Base-by-base conservation (phyloP, 1,284 basidiomycete species). In the Pseudozyma sp. region DNA sequence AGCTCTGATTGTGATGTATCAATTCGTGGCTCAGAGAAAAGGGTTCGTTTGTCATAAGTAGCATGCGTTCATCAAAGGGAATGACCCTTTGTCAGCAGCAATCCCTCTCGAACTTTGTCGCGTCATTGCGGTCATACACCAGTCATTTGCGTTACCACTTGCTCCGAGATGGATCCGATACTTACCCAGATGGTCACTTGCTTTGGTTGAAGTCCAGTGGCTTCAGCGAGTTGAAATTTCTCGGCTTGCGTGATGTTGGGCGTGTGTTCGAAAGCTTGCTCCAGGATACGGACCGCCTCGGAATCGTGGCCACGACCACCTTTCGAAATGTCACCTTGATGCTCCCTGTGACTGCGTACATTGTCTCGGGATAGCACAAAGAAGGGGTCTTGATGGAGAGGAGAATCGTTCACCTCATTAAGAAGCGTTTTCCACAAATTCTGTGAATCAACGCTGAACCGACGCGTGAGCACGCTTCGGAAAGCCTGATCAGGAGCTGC, bases 121-220 rank as follows among this genome's bases (percentile, higher is more conserved):
- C n/a, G n/a, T n/a, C n/a, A n/a, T n/a, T n/a, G n/a, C n/a, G n/a
- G n/a, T n/a, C n/a, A n/a, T n/a, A n/a, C n/a, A n/a, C n/a, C n/a
- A n/a, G n/a, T n/a, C n/a, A n/a, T n/a, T n/a, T n/a, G n/a, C n/a
- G n/a, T n/a, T n/a, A n/a, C n/a, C n/a, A n/a, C n/a, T n/a, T n/a
- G n/a, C n/a, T n/a, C n/a, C n/a, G n/a, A n/a, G n/a, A n/a, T n/a
- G n/a, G n/a, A n/a, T n/a, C n/a, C n/a, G n/a, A n/a, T n/a, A 81
- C 81, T 75, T 59, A 83, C 81, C 82, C 81, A 83, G 42, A 83
- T 79, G 19, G 80, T 81, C 1, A 83, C 82, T 60, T 82, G 81
- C 29, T 79, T 73, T 16, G 82, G 82, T 53, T 75, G 51, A 13
- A 83, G 76, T 13, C 79, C 80, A 30, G 79, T 81, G 9, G 68